Evolutionary conservation across 345 rosid genomes (phyloP), one percentile per base, ranked within the genome.

Genomic region (Excoecaria cochinchinensis): DNA sequence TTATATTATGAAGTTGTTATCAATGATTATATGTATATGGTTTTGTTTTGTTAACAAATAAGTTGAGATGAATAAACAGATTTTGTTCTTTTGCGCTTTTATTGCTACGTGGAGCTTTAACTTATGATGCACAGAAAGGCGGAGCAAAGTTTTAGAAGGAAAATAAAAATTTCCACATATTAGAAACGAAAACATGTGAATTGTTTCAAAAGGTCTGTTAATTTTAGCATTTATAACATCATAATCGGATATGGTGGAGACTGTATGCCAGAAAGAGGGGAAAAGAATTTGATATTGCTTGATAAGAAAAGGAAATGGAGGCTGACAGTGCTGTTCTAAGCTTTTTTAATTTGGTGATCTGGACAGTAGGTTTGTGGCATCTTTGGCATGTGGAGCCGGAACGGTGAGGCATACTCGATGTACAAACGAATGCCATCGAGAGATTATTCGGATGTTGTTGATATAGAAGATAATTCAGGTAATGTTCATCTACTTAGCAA

Each of bases 401-500:
- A 85, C 17, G 78, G 89, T 31, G 91, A 86, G 51, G 65, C 83
- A 36, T 85, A 72, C 56, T 85, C 84, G 5, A 91, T 86, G 83
- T 90, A 90, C 81, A 93, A 93, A 77, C 86, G 99, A 82, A 63
- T 85, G 78, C 60, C 95, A 7, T 86, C 90, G 6, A 93, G 88
- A 85, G 98, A 90, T 63, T 74, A 82, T 84, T 15, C 86, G 5
- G 68, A 81, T 19, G 19, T 56, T 68, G 17, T 75, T 57, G 97
- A 91, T 31, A 73, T 85, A 65, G 97, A 91, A 85, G 95, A 89
- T 3, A 80, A 72, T 76, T 83, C 90, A 70, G 97, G 97, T 92
- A 84, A 79, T 0, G 63, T 40, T 52, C 71, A 63, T 59, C 19
- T 38, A 46, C 69, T 40, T 68, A 22, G 50, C 39, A 67, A 47